Percentiles rank a stretch among this genome's conserved stretches.
Conservation (phyloP, 768 basidiomycete genomes). For the Termitomyces sp. region DNA sequence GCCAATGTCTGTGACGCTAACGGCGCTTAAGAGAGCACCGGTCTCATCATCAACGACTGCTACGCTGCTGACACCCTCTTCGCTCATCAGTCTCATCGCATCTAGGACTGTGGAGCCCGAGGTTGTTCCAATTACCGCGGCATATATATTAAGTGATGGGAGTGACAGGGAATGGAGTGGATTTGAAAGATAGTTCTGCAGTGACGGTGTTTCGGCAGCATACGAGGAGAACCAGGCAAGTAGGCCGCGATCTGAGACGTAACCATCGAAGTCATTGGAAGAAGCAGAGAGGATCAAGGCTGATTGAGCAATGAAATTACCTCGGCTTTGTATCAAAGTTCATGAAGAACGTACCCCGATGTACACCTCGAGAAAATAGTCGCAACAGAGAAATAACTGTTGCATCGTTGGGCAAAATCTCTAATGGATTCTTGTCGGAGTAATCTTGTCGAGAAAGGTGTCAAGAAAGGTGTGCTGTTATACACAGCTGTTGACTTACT, state of each 20-base stretch:
- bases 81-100: constrained; percentile 85
- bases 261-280: constrained; percentile 54
- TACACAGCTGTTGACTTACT: constrained; percentile 46
- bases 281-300: constrained; percentile 55
- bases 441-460: constrained; percentile 48
- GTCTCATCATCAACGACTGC: constrained; percentile 71
- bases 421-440: constrained; percentile 82
- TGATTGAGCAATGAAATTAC: constrained; percentile 20
- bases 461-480: neutral
- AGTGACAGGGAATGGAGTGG: constrained; percentile 56
- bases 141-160: constrained; percentile 63
- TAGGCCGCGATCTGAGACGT: constrained; percentile 75
- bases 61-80: constrained; percentile 80
- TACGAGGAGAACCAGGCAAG: constrained; percentile 66
- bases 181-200: constrained; percentile 48
- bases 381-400: constrained; percentile 61
- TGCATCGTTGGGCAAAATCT: constrained; percentile 60
- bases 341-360: constrained; percentile 52
- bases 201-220: constrained; percentile 44
- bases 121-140: constrained; percentile 60
- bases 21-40: constrained; percentile 65
- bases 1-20: constrained; percentile 82
- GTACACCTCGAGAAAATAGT: constrained; percentile 68
- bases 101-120: constrained; percentile 67
- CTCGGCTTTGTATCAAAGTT: neutral